Evolutionary conservation across 1,284 basidiomycete genomes (phyloP), one percentile per base, ranked within the genome.

Genomic region (Sanghuangporus sanghuang): DNA sequence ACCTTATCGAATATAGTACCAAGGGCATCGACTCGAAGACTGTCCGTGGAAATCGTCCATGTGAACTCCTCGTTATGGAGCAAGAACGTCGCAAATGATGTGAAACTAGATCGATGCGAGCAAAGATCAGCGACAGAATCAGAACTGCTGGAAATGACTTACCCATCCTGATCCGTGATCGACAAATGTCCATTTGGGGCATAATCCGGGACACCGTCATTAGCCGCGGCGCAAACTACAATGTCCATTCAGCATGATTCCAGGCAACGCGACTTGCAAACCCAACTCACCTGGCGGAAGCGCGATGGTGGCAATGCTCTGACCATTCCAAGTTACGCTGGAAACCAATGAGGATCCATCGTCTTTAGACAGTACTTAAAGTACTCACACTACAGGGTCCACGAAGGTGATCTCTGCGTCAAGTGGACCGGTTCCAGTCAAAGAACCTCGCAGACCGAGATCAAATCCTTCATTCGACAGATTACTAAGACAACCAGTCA

Each of bases 1-100:
- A 92, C 83, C 57, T 84, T 80, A 67, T 87, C 84, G 69, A 92
- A 92, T 67, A 85, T 81, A 38, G 87, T 90, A 12, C 85, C 85
- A 1, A 92, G 78, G 3, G 90, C 87, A 2, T 79, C 82, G 12
- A 93, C 76, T 40, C 84, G 81, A 56, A 92, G 79, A 42, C 78
- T 82, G 44, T 79, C 67, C 0, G 88, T 87, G 16, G 84, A 85
- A 56, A 93, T 85, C 2, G 80, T 86, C 90, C 90, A 92, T 8
- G 81, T 80, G 70, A 92, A 92, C 61, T 73, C 77, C 11, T 81
- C 79, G 65, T 85, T 86, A 69, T 90, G 86, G 49, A 92, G 75
- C 64, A 92, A 73, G 73, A 80, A 87, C 1, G 79, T 85, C 1
- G 90, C 82, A 71, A 90, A 92, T 12, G 78, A 74, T 1, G 88